phyloP scores from a whole-genome alignment of 2,329 filamentous ascomycete species.

The Calonectria montana region DNA sequence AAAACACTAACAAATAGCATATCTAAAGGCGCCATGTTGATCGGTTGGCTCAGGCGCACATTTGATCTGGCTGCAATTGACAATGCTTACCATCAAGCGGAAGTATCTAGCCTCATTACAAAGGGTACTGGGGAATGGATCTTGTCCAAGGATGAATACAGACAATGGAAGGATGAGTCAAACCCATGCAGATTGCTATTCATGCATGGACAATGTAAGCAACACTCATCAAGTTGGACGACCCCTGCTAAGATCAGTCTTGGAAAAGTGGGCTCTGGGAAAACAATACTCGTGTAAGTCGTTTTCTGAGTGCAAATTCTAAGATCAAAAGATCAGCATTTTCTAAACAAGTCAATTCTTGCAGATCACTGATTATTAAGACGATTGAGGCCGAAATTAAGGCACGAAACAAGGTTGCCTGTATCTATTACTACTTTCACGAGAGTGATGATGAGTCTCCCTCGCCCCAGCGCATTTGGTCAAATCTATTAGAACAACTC shows the following conservation, averaged over 20 bases:
- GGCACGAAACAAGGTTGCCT: not conserved
- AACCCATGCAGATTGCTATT: not conserved
- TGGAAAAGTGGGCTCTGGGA: not conserved
- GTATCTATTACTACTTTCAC: not conserved
- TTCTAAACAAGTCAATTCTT: not conserved
- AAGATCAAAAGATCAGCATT: not conserved
- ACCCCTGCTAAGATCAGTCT: not conserved
- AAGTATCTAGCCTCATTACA: not conserved
- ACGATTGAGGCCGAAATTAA: not conserved
- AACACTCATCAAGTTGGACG: fast-evolving
- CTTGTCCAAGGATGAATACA: not conserved
- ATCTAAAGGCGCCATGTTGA: not conserved
- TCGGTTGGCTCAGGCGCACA: not conserved
- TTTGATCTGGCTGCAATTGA: not conserved
- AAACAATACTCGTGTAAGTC: not conserved
- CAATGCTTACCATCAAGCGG: not conserved
- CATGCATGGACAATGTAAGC: not conserved
- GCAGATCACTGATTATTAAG: not conserved
- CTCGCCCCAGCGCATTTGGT: not conserved
- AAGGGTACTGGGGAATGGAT: not conserved
- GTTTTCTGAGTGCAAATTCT: not conserved
- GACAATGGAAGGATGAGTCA: not conserved
- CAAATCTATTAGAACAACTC: not conserved
- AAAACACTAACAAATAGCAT: not conserved
- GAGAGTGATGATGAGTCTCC: not conserved